Conservation (phyloP, 2,329 filamentous ascomycete species). For the Xylaria hypoxylon region DNA sequence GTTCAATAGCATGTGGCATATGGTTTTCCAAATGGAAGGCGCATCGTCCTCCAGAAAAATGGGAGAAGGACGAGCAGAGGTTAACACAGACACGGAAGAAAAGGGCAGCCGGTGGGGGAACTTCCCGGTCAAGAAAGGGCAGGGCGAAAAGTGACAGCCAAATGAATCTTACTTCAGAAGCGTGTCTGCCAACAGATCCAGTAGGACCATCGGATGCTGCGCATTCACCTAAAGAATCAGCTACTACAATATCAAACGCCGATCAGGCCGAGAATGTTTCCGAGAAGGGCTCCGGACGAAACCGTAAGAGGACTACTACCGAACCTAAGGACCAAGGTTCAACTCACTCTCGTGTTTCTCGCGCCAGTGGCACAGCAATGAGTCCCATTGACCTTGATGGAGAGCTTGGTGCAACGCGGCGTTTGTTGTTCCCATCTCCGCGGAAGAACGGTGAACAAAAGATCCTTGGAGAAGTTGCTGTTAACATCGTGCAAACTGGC, state of each 20-base stretch:
- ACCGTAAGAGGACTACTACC: constrained; percentile 27
- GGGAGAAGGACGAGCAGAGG: constrained; percentile 74
- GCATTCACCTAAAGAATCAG: constrained; percentile 45
- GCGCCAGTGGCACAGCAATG: constrained; percentile 65
- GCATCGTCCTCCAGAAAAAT: constrained; percentile 85
- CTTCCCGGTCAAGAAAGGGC: constrained; percentile 60
- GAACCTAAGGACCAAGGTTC: constrained; percentile 54
- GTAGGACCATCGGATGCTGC: constrained; percentile 59
- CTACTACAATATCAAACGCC: constrained; percentile 29
- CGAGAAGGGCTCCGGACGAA: constrained; percentile 44
- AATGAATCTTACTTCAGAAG: constrained; percentile 64
- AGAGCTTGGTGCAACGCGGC: constrained; percentile 69
- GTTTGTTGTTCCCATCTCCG: constrained; percentile 82
- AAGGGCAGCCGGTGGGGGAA: constrained; percentile 57
- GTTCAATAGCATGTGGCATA: constrained; percentile 79
- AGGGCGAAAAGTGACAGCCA: constrained; percentile 62
- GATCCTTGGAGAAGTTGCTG: constrained; percentile 67
- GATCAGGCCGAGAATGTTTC: constrained; percentile 52
- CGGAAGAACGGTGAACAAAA: constrained; percentile 73
- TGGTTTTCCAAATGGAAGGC: constrained; percentile 91
- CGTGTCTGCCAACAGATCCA: constrained; percentile 66
- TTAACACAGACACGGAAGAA: constrained; percentile 65
- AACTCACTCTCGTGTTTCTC: constrained; percentile 65
- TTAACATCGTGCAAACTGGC: constrained; percentile 63
- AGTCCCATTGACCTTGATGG: constrained; percentile 68